These are phyloP conservation scores for Cucurbita ficifolia DNA, from an alignment of 306 rosid genomes.

Conservation along the genomic window DNA sequence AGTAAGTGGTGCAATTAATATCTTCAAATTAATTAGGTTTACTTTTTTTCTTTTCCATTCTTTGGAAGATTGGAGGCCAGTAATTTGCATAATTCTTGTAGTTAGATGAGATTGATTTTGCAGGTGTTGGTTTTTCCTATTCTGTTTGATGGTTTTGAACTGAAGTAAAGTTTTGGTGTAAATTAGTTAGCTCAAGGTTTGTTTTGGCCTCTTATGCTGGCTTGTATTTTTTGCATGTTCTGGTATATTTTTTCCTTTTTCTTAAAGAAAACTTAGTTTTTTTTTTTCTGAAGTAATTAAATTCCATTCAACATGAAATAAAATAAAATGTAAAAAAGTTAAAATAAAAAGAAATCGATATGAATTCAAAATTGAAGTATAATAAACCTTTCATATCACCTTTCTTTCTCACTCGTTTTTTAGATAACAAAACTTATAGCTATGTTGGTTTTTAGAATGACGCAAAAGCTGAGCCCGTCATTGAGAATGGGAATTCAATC, in stretches of 20 bases:
- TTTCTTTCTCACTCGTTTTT: not conserved
- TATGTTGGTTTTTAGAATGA: conserved; percentile 34
- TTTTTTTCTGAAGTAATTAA: not conserved
- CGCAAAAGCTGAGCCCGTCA: conserved; percentile 47
- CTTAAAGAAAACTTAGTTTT: not conserved
- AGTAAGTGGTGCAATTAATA: not conserved
- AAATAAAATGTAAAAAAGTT: not conserved
- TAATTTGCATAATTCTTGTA: not conserved
- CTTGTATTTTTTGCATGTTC: not conserved
- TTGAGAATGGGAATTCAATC: conserved; percentile 54
- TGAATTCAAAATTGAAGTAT: not conserved
- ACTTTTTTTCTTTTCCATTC: not conserved
- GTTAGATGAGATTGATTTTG: not conserved
- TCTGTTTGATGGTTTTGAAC: too few species aligned
- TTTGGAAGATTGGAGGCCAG: not conserved
- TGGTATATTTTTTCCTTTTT: not conserved
- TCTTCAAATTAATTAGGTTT: not conserved
- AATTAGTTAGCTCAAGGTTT: not conserved
- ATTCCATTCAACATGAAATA: not conserved
- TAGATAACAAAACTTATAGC: not conserved
- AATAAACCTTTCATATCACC: not conserved
- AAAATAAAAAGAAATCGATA: not conserved
- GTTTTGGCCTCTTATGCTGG: not conserved
- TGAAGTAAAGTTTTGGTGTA: too few species aligned
- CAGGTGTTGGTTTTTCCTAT: too few species aligned